Evolutionary conservation across 352 stramenopile genomes (phyloP), one percentile per base, ranked within the genome.

Genomic region (Vaucheria bursata): DNA sequence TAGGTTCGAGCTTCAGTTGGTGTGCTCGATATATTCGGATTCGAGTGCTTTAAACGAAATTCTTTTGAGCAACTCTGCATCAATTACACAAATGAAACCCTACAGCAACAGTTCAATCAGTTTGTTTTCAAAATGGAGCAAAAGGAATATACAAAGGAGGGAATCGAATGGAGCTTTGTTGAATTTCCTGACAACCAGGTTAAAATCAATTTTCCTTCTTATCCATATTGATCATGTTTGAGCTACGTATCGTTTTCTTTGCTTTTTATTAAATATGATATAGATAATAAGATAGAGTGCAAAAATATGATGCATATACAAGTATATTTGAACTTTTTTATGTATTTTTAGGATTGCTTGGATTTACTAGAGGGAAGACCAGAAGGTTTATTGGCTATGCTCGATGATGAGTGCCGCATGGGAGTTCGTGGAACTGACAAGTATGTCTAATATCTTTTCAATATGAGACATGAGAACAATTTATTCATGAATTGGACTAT

Each of bases 151-250:
- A 90, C 96, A 73, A 88, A 91, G 7, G 95, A 99, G 88, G 93
- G 93, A 0, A 95, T 98, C 71, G 88, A 95, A 79, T 98, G 93
- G 94, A 94, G 95, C 75, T 97, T 98, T 85, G 98, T 98, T 77
- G 88, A 95, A 75, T 98, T 98, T 82, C 94, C 96, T 50, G 95
- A 98, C 84, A 68, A 68, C 8, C 53, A 68, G 53, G 53, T 34
- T 37, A 68, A 34, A 25, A 59, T n/a, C n/a, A n/a, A n/a, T n/a
- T n/a, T n/a, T n/a, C n/a, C n/a, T n/a, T n/a, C n/a, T n/a, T n/a
- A n/a, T n/a, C n/a, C n/a, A n/a, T n/a, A n/a, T n/a, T n/a, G n/a
- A n/a, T n/a, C n/a, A n/a, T n/a, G n/a, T n/a, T n/a, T n/a, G n/a
- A n/a, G n/a, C n/a, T n/a, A n/a, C n/a, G n/a, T n/a, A n/a, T n/a